These are phyloP conservation scores for Boeremia lycopersici DNA, from an alignment of 2,329 filamentous ascomycete species.

Conservation along the genomic window DNA sequence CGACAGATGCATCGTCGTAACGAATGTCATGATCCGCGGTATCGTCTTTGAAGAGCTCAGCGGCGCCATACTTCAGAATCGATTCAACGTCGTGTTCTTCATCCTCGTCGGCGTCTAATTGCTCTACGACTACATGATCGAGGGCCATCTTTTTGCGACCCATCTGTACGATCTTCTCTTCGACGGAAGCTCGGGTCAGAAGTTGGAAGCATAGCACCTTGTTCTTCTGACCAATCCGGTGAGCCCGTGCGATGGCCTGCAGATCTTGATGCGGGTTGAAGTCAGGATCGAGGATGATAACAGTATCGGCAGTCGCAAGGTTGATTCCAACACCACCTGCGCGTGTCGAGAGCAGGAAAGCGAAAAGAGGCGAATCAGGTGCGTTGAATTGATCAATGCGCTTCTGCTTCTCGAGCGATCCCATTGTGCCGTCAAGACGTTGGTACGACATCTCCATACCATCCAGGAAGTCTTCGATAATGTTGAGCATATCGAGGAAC, in stretches of 20 bases:
- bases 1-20: slow-evolving; percentile 83
- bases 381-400: slow-evolving; percentile 94
- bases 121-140: slow-evolving; percentile 92
- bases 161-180: slow-evolving; percentile 96
- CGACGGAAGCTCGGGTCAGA: slow-evolving; percentile 84
- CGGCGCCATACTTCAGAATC: slow-evolving; percentile 85
- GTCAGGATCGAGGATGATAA: slow-evolving; percentile 95
- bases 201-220: slow-evolving; percentile 96
- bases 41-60: slow-evolving; percentile 81
- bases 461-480: slow-evolving; percentile 88
- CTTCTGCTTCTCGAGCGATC: slow-evolving; percentile 86
- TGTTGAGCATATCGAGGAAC: slow-evolving; percentile 83
- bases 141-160: slow-evolving; percentile 95
- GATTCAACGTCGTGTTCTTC: slow-evolving; percentile 81
- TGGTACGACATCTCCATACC: slow-evolving; percentile 75
- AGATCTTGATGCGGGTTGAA: slow-evolving; percentile 99
- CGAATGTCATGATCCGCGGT: slow-evolving; percentile 72
- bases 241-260: slow-evolving; percentile 90
- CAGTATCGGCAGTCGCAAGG: slow-evolving; percentile 92
- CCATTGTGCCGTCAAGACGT: slow-evolving; percentile 84
- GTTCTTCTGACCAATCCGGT: slow-evolving; percentile 94
- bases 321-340: slow-evolving; percentile 98
- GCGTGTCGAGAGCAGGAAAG: slow-evolving; percentile 89
- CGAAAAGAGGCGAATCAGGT: slow-evolving; percentile 80
- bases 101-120: slow-evolving; percentile 83